Percentiles rank a stretch among this genome's conserved stretches.
These are phyloP conservation scores for Pterula multifida DNA, from an alignment of 1,284 basidiomycete genomes.

Conservation along the genomic window DNA sequence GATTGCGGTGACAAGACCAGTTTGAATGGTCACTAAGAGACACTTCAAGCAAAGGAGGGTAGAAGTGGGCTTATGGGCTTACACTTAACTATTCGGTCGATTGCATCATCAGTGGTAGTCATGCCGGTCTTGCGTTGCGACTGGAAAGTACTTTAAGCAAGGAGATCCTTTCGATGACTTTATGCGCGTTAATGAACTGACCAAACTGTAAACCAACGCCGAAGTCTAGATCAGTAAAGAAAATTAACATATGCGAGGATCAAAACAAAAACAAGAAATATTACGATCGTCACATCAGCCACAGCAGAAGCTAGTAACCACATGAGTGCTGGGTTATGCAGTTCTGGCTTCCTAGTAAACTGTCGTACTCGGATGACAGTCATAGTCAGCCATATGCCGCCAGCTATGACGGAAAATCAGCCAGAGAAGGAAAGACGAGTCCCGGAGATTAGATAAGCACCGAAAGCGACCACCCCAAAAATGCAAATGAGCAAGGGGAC, in stretches of 20 bases:
- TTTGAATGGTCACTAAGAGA: constrained; percentile 12
- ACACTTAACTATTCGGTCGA: background rate
- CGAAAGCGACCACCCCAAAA: constrained; percentile 25
- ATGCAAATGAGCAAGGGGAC: constrained; percentile 23
- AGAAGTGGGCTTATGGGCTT: background rate
- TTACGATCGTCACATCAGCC: constrained; percentile 35
- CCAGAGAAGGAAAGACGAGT: background rate
- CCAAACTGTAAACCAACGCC: constrained; percentile 6
- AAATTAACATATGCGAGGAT: background rate
- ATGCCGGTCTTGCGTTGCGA: background rate
- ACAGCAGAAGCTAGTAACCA: constrained; percentile 35
- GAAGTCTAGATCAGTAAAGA: background rate
- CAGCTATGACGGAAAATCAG: constrained; percentile 10
- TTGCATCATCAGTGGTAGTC: background rate
- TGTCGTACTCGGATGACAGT: constrained; percentile 21
- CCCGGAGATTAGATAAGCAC: constrained; percentile 16
- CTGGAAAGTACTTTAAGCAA: background rate
- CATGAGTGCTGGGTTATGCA: constrained; percentile 29
- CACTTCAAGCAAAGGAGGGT: background rate
- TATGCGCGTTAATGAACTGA: too few relatives aligned
- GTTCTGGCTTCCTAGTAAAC: constrained; percentile 27
- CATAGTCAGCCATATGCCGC: constrained; percentile 31
- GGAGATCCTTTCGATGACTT: too few relatives aligned
- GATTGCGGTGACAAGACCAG: constrained; percentile 12
- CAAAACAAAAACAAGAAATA: constrained; percentile 26